A percentile compares a stretch with the other conserved stretches of the same genome.
These are phyloP conservation scores for Elongisporangium anandrum DNA, from an alignment of 352 stramenopile species.

Conservation along the genomic window DNA sequence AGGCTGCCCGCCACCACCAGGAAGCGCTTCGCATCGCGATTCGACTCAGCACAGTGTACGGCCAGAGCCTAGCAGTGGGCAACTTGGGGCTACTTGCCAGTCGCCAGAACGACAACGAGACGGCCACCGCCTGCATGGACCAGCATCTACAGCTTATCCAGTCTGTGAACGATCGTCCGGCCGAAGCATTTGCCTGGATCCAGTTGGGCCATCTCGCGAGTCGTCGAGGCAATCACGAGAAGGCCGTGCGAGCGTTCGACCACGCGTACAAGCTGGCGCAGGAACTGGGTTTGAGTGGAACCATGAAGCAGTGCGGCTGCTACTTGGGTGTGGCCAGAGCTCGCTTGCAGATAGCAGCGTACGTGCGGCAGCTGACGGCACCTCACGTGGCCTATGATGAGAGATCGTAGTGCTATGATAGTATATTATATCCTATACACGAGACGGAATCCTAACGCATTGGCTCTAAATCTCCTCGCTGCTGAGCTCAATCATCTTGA, in stretches of 20 bases:
- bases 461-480: neutral
- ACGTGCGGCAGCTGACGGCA: conserved; percentile 40
- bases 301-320: conserved; percentile 76
- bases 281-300: conserved; percentile 55
- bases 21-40: conserved; percentile 85
- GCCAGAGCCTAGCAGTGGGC: conserved; percentile 82
- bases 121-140: conserved; percentile 81
- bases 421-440: neutral
- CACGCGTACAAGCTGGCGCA: conserved; percentile 74
- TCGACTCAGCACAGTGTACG: conserved; percentile 78
- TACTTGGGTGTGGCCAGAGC: conserved; percentile 73
- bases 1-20: conserved; percentile 81
- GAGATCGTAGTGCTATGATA: neutral
- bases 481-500: conserved; percentile 79
- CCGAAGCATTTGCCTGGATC: conserved; percentile 84
- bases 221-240: conserved; percentile 47
- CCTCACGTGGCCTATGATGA: conserved; percentile 8
- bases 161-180: conserved; percentile 68
- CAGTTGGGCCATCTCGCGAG: conserved; percentile 77
- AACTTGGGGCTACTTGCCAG: conserved; percentile 85
- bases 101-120: conserved; percentile 77
- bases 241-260: conserved; percentile 70
- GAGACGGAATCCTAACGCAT: neutral
- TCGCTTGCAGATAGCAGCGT: conserved; percentile 59
- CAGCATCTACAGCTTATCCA: conserved; percentile 89